phyloP scores from a whole-genome alignment of 2,329 filamentous ascomycete species.

The Cordyceps javanica region DNA sequence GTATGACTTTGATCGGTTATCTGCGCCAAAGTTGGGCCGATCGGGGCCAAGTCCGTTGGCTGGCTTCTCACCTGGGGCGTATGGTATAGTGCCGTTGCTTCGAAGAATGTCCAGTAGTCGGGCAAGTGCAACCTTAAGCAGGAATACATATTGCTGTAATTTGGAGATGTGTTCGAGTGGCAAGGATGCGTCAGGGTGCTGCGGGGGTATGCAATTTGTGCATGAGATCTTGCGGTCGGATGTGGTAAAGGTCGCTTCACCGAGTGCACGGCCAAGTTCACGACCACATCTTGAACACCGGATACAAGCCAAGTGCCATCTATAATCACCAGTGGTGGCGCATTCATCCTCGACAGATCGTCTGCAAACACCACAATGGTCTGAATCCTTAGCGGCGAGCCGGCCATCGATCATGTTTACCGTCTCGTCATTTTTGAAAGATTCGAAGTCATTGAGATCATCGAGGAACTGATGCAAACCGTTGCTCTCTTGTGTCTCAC shows the following conservation, averaged over 20 bases:
- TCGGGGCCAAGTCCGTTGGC: conserved; percentile 32
- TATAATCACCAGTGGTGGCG: conserved; percentile 63
- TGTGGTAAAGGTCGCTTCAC: conserved; percentile 66
- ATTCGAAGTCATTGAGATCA: conserved; percentile 77
- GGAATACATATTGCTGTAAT: conserved; percentile 88
- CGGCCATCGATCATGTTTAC: conserved; percentile 57
- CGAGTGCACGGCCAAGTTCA: conserved; percentile 62
- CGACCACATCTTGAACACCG: conserved; percentile 60
- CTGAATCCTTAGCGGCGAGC: conserved; percentile 69
- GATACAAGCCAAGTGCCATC: conserved; percentile 82
- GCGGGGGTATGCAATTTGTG: conserved; percentile 54
- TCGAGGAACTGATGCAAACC: conserved; percentile 79
- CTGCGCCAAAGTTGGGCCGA: conserved; percentile 47
- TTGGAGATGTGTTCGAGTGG: conserved; percentile 71
- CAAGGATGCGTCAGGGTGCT: conserved; percentile 41
- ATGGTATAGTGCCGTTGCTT: conserved; percentile 73
- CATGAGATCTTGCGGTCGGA: conserved; percentile 67
- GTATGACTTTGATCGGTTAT: conserved; percentile 69
- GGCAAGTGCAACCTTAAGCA: conserved; percentile 85
- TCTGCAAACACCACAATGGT: conserved; percentile 76
- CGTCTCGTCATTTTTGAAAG: conserved; percentile 64
- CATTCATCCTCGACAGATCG: conserved; percentile 95
- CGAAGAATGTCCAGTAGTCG: conserved; percentile 81
- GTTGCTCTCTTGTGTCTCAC: conserved; percentile 67
- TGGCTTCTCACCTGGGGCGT: conserved; percentile 66